phyloP scores from a whole-genome alignment of 106 monocot species.

The Phalaenopsis equestris region DNA sequence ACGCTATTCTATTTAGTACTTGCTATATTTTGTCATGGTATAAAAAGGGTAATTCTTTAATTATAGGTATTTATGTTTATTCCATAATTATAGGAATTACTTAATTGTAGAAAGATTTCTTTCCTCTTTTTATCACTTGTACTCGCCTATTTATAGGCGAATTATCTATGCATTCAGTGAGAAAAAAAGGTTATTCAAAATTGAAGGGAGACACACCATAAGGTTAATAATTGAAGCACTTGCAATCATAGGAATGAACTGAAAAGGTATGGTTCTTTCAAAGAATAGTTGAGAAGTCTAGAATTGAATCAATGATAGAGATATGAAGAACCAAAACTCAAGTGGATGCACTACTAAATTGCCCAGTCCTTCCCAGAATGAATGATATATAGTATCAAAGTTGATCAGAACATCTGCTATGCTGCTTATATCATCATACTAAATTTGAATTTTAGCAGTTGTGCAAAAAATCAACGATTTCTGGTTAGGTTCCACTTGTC shows the following conservation, averaged over 20 bases:
- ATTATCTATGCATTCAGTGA: too few relatives aligned
- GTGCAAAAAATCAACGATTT: too few relatives aligned
- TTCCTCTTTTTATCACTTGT: too few relatives aligned
- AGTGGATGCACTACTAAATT: not conserved
- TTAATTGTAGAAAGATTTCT: too few relatives aligned
- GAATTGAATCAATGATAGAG: not conserved
- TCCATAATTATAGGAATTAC: too few relatives aligned
- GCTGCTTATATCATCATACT: not conserved
- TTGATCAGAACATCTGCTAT: not conserved
- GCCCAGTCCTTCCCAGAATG: not conserved
- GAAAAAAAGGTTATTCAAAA: too few relatives aligned
- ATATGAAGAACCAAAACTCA: not conserved
- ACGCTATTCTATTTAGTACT: too few relatives aligned
- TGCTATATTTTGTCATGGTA: too few relatives aligned
- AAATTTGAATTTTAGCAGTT: not conserved
- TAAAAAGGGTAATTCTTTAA: too few relatives aligned
- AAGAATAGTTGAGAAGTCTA: not conserved
- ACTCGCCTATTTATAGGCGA: too few relatives aligned
- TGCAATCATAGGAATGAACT: not conserved
- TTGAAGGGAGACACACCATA: too few relatives aligned
- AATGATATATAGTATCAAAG: not conserved
- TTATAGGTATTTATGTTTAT: too few relatives aligned
- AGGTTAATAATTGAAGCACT: not conserved
- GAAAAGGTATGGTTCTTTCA: not conserved
- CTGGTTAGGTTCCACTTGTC: not conserved